Conservation (phyloP, 257 asterid species). For the Scutellaria galericulata region DNA sequence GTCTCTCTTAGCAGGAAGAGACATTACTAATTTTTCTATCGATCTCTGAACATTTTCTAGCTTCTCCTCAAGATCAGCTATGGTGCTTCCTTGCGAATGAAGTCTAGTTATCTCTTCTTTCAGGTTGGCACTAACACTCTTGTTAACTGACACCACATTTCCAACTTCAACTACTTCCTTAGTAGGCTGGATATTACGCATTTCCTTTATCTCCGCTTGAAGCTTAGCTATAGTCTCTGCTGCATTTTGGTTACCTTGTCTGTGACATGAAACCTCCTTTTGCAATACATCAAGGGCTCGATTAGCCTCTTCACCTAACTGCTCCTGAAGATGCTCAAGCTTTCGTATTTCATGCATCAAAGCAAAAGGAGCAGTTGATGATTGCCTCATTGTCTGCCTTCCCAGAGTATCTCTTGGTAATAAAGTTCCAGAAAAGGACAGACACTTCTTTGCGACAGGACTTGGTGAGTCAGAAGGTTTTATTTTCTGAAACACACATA, state of each 20-base stretch:
- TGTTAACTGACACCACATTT: slow-evolving; percentile 61
- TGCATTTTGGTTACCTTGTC: slow-evolving; percentile 95
- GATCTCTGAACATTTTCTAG: slow-evolving; percentile 94
- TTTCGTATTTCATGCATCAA: slow-evolving; percentile 93
- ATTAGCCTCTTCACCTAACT: slow-evolving; percentile 92
- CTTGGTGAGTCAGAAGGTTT: slow-evolving; percentile 54
- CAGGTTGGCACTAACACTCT: slow-evolving; percentile 90
- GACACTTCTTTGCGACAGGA: slow-evolving; percentile 79
- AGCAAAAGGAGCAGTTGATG: slow-evolving; percentile 87
- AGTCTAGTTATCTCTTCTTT: slow-evolving; percentile 94
- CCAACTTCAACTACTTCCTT: slow-evolving; percentile 68
- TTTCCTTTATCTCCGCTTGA: slow-evolving; percentile 86
- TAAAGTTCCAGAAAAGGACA: slow-evolving; percentile 73
- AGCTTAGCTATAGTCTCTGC: slow-evolving; percentile 95
- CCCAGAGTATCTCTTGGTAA: slow-evolving; percentile 63
- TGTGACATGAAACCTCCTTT: slow-evolving; percentile 92
- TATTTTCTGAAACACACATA: slow-evolving; percentile 45
- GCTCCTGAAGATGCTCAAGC: slow-evolving; percentile 97
- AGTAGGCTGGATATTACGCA: slow-evolving; percentile 59
- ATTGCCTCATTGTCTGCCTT: slow-evolving; percentile 82
- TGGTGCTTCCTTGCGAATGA: slow-evolving; percentile 93
- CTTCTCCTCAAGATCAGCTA: slow-evolving; percentile 90
- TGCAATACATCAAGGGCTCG: slow-evolving; percentile 93
- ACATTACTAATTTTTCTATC: slow-evolving; percentile 84
- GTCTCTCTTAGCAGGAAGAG: slow-evolving; percentile 68